These are phyloP conservation scores for Chenopodium quinoa DNA, from an alignment of 148 eudicot genomes.

Conservation along the genomic window DNA sequence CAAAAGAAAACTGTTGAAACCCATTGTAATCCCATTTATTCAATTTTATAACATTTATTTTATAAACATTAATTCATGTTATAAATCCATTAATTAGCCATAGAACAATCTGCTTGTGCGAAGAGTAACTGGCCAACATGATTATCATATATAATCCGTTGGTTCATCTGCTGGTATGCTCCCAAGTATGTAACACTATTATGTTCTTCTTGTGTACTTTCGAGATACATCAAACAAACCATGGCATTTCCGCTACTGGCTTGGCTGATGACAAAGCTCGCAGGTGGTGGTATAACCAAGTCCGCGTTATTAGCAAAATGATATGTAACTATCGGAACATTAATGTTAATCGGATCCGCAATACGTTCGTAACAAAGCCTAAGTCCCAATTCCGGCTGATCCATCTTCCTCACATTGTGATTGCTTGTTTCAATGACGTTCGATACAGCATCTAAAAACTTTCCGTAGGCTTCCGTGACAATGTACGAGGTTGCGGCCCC, in stretches of 20 bases:
- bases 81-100: not conserved
- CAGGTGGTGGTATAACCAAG: not conserved
- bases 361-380: not conserved
- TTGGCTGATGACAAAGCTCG: not conserved
- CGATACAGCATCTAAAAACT: not conserved
- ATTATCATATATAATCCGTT: conserved; percentile 19
- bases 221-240: not conserved
- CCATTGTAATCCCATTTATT: too few relatives aligned
- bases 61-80: too few relatives aligned
- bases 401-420: not conserved
- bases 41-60: too few relatives aligned
- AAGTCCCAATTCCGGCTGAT: not conserved
- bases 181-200: not conserved
- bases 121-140: not conserved
- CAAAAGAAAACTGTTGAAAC: too few relatives aligned
- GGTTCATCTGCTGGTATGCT: conserved; percentile 10
- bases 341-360: not conserved
- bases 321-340: not conserved
- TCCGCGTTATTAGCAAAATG: conserved; percentile 9
- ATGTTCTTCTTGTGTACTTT: not conserved
- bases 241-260: not conserved
- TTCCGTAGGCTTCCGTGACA: not conserved
- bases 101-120: not conserved
- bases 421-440: not conserved
- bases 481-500: not conserved